phyloP scores from a whole-genome alignment of 2,329 filamentous ascomycete genomes.

The Aspergillus novofumigatus region DNA sequence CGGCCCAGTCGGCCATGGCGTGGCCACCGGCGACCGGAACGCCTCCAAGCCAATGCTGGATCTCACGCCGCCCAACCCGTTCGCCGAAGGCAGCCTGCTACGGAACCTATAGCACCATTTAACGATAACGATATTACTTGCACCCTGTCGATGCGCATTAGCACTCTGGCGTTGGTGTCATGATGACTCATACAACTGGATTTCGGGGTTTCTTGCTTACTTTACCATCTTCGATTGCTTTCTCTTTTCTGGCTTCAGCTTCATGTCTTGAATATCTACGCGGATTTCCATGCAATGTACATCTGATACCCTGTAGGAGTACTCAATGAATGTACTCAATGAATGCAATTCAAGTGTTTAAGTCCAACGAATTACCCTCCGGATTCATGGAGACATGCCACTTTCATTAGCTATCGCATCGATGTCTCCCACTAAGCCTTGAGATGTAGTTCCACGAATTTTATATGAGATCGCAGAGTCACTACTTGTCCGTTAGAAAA shows the following conservation, averaged over 20 bases:
- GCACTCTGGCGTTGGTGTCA: neutral
- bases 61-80: constrained; percentile 38
- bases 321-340: neutral
- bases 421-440: too few relatives aligned
- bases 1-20: constrained; percentile 30
- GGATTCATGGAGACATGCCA: too few relatives aligned
- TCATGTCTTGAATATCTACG: neutral
- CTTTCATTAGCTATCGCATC: too few relatives aligned
- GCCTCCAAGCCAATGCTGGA: constrained; percentile 42
- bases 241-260: neutral
- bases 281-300: neutral
- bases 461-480: too few relatives aligned
- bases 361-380: too few relatives aligned
- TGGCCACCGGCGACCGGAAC: constrained; percentile 38
- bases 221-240: neutral
- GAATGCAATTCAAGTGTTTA: neutral
- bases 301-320: neutral
- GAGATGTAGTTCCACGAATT: too few relatives aligned
- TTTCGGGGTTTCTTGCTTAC: neutral
- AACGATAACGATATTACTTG: neutral
- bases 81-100: constrained; percentile 44
- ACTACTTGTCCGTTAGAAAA: too few relatives aligned
- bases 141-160: neutral
- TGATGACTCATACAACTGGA: neutral
- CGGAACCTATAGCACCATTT: constrained; percentile 21